Evolutionary conservation across 1,284 basidiomycete genomes (phyloP).

Genomic region (Malassezia sympodialis): DNA sequence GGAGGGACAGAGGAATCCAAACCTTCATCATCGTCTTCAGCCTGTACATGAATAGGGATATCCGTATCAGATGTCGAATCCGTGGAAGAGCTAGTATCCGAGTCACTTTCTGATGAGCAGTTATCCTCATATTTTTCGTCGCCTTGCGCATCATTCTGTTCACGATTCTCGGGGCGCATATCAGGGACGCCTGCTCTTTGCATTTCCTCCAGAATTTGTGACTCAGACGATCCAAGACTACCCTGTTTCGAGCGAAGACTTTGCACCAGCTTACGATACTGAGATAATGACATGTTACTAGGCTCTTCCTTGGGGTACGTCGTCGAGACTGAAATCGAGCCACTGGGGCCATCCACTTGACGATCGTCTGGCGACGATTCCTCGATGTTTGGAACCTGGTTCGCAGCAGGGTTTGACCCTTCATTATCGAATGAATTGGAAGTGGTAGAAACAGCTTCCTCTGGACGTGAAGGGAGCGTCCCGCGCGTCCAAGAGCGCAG

Average conservation of each 20-base stretch:
- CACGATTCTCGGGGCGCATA: background rate
- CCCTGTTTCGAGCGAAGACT: background rate
- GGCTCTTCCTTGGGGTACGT: background rate
- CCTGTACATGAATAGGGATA: background rate
- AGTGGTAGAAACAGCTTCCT: background rate
- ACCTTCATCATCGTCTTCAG: constrained; percentile 8
- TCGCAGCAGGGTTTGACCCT: background rate
- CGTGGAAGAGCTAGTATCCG: background rate
- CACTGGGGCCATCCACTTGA: background rate
- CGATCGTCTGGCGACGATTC: background rate
- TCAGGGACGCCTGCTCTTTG: background rate
- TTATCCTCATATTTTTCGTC: background rate
- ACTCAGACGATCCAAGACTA: background rate
- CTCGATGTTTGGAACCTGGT: background rate
- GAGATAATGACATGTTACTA: background rate
- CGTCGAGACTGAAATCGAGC: background rate
- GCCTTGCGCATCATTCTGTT: background rate
- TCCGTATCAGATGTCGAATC: background rate
- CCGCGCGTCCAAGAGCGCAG: background rate
- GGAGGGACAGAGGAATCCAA: constrained; percentile 13
- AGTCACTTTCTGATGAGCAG: background rate
- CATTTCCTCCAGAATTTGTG: background rate
- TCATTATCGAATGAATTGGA: background rate
- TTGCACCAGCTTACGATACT: constrained; percentile 1
- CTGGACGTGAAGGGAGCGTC: background rate